Evolutionary conservation across 2,329 filamentous ascomycete species (phyloP), one percentile per base, ranked within the genome.

Genomic region (Ophiostoma perfectum): DNA sequence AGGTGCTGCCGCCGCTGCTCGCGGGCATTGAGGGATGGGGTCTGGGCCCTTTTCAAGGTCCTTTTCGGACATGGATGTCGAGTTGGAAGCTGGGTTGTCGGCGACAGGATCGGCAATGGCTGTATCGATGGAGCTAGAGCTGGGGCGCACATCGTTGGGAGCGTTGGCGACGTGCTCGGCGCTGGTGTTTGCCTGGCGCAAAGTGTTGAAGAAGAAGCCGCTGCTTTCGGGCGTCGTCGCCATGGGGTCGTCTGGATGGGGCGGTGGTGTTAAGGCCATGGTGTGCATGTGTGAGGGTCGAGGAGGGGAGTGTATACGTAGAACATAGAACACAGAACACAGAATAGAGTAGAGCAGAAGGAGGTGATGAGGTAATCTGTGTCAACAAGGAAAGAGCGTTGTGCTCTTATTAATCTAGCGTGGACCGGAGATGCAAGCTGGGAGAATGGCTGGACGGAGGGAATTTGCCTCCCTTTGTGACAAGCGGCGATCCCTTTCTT

Each of bases 151-250:
- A 4, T 42, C 42, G 45, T 4, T 27, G n/a, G 60, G 0, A 3
- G 14, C 4, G 27, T 2, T 27, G 55, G 38, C 11, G 64, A 38
- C n/a, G 9, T 55, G 45, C 38, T 42, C 65, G n/a, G 63, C 39
- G 18, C 44, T 69, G 18, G 66, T 63, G 12, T 69, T 69, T 14
- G 66, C 64, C 14, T 67, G 65, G 12, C 62, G 42, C 49, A 69
- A 44, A 3, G 66, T 67, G 14, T 63, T 63, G 66, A 69, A 69
- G 62, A 67, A 69, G 44, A 64, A 66, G 52, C 66, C 65, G 62
- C 63, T 55, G 39, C 41, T 39, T 3, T 52, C 60, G 14, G 68
- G 44, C 18, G 65, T 5, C 11, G 60, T 45, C 6, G 41, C 42
- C 63, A 64, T 47, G 12, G 42, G 42, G 27, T 64, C 62, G 9